Base-by-base conservation (phyloP, 1,139 yeast genomes). In the Yamadazyma sp. region DNA sequence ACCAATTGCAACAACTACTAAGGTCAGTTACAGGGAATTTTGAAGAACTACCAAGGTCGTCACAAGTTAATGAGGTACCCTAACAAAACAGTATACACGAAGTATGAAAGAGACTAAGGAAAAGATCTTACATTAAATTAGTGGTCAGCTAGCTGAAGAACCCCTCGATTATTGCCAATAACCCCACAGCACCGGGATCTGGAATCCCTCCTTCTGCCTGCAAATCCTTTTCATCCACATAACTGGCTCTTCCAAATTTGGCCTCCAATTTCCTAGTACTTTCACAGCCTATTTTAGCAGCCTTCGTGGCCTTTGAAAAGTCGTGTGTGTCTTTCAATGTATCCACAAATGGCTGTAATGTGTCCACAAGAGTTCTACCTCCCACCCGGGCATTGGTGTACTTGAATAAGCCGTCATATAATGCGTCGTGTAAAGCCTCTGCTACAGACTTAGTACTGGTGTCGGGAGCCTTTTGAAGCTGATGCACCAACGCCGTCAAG, bases 121-220 rank as follows among this genome's bases (percentile, higher is more conserved):
- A n/a, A n/a, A n/a, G n/a, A n/a, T n/a, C n/a, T n/a, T n/a, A n/a
- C n/a, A n/a, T n/a, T n/a, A n/a, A n/a, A n/a, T n/a, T n/a, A n/a
- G n/a, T n/a, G n/a, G n/a, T n/a, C n/a, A n/a, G n/a, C n/a, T 26
- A 21, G 27, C 31, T 25, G 11, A 27, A 15, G 43, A 70, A 73
- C 31, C 90, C 90, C 46, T 78, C 76, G 38, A 84, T 62, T 40
- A 83, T 67, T 18, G 84, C 87, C 35, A 83, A 81, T 12, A 85
- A 63, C 6, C 94, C 94, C 39, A 83, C 78, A 1, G 97, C 97
- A 50, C 97, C 97, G 2, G 97, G 97, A 54, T 90, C 97, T 2
- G 96, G 96, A 29, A 89, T 73, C 1, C 80, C 81, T n/a, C 80
- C 80, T 37, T 67, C 71, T 7, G 59, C 64, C 41, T 64, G 54